These are phyloP conservation scores for Noccaea caerulescens DNA, from an alignment of 345 rosid genomes.

Conservation along the genomic window DNA sequence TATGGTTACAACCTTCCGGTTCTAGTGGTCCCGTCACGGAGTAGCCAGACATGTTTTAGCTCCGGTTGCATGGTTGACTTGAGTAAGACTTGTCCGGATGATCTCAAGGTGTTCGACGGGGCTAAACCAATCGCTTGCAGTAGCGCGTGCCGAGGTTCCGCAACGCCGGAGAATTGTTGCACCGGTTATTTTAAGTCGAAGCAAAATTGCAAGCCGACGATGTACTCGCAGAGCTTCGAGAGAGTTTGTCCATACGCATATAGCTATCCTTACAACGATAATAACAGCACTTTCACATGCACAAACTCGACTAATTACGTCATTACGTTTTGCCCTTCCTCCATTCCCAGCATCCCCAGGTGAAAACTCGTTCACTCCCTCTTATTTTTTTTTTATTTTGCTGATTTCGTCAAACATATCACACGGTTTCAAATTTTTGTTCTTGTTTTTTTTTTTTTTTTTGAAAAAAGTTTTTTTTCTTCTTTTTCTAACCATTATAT, in stretches of 20 bases:
- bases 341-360: constrained; percentile 8
- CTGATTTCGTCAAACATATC: no score
- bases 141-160: neutral
- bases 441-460: no score
- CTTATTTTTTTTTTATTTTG: neutral
- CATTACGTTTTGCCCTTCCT: constrained; percentile 29
- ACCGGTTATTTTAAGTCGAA: neutral
- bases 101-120: neutral
- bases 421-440: no score
- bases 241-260: constrained; percentile 22
- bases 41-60: neutral
- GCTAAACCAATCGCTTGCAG: constrained; percentile 1
- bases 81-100: constrained; percentile 21
- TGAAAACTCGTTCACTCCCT: neutral
- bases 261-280: neutral
- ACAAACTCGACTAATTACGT: constrained; percentile 17
- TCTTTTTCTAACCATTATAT: no score
- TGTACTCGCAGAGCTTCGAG: constrained; percentile 18
- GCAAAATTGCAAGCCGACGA: constrained; percentile 29
- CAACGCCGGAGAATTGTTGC: constrained; percentile 9
- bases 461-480: no score
- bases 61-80: constrained; percentile 1
- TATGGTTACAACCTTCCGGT: constrained; percentile 35
- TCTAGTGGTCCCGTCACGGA: constrained; percentile 16
- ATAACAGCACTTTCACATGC: constrained; percentile 22